Percentiles rank a stretch among this genome's conserved stretches.
These are phyloP conservation scores for Gossypium raimondii DNA, from an alignment of 345 rosid genomes.

Conservation along the genomic window DNA sequence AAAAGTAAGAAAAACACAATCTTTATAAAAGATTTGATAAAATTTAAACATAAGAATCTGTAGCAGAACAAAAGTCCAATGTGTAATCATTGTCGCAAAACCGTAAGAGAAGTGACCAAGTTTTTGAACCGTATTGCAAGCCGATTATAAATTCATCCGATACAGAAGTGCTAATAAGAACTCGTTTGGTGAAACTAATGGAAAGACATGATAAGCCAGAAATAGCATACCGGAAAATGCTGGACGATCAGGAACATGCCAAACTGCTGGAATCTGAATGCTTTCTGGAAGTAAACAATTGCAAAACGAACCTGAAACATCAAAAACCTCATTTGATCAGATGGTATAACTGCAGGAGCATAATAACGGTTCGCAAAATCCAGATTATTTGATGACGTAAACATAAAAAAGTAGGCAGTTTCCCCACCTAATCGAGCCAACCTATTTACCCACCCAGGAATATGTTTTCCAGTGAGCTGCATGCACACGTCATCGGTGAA, in stretches of 20 bases:
- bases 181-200: background rate
- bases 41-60: too few relatives aligned
- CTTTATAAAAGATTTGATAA: too few relatives aligned
- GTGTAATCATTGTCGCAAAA: background rate
- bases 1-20: background rate
- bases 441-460: conserved; percentile 96
- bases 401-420: background rate
- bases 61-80: too few relatives aligned
- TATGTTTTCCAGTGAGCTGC: conserved; percentile 72
- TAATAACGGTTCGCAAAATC: background rate
- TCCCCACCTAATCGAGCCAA: conserved; percentile 76
- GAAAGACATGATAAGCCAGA: background rate
- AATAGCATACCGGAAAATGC: conserved; percentile 58
- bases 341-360: conserved; percentile 2
- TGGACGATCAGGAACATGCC: conserved; percentile 69
- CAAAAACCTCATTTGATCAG: conserved; percentile 23
- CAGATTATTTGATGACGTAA: background rate
- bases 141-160: background rate
- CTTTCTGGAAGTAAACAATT: conserved; percentile 88
- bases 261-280: conserved; percentile 74
- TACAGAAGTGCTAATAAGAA: background rate
- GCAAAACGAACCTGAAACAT: conserved; percentile 83
- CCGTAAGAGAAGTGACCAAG: background rate
- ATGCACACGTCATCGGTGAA: conserved; percentile 73
- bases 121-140: background rate